These are phyloP conservation scores for Cercospora zeae-maydis DNA, from an alignment of 2,329 filamentous ascomycete genomes.

Conservation along the genomic window DNA sequence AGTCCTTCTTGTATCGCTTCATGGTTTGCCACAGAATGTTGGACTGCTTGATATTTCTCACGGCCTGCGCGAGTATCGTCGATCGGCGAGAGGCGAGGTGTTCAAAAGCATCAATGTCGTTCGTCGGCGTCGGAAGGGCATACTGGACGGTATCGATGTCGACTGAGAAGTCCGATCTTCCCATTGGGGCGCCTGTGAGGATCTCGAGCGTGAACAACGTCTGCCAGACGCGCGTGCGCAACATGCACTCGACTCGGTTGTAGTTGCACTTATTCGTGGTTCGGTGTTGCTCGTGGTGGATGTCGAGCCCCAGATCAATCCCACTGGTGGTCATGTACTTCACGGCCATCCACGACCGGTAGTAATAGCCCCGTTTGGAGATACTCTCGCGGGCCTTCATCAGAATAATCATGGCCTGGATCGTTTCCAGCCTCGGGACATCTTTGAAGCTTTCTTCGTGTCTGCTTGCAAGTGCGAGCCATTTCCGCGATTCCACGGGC, in stretches of 20 bases:
- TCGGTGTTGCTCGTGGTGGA: conserved; percentile 77
- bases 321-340: conserved; percentile 91
- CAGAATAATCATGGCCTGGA: conserved; percentile 83
- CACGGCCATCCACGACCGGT: conserved; percentile 93
- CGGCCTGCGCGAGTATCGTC: conserved; percentile 71
- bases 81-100: conserved; percentile 78
- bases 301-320: conserved; percentile 83
- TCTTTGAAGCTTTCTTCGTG: conserved; percentile 94
- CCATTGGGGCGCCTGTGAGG: conserved; percentile 92
- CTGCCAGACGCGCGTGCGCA: conserved; percentile 88
- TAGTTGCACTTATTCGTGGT: conserved; percentile 66
- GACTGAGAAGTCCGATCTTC: conserved; percentile 70
- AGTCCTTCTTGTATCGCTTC: conserved; percentile 73
- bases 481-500: conserved; percentile 79
- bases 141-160: conserved; percentile 74
- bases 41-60: conserved; percentile 73
- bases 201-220: conserved; percentile 79
- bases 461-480: conserved; percentile 84
- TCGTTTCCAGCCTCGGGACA: conserved; percentile 80
- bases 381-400: conserved; percentile 89
- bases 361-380: conserved; percentile 92
- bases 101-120: conserved; percentile 70
- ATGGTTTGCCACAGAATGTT: conserved; percentile 70
- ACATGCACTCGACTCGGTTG: conserved; percentile 68
- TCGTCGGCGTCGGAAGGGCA: conserved; percentile 58